These are phyloP conservation scores for Leccinum uliginosum DNA, from an alignment of 768 basidiomycete species.

Conservation along the genomic window DNA sequence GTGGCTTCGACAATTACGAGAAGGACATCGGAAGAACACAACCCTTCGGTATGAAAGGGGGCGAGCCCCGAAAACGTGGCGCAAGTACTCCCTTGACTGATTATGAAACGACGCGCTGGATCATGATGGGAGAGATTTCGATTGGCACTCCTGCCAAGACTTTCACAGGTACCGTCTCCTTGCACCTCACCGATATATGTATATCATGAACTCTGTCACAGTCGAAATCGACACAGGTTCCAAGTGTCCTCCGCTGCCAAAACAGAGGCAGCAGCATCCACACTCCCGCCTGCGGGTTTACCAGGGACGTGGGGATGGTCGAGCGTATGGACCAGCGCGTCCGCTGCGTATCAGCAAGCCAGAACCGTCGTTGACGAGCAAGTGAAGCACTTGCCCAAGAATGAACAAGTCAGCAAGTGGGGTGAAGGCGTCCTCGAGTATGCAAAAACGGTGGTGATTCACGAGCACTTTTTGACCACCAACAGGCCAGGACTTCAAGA, in stretches of 20 bases:
- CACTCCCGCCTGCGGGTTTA: conserved; percentile 6
- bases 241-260: too few species aligned
- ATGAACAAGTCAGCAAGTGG: conserved; percentile 87
- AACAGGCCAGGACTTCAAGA: conserved; percentile 84
- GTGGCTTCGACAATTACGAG: not conserved
- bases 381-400: conserved; percentile 81
- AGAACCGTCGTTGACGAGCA: conserved; percentile 88
- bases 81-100: not conserved
- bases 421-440: conserved; percentile 81
- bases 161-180: not conserved
- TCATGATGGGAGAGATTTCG: not conserved
- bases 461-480: not conserved
- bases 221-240: not conserved
- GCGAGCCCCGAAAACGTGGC: not conserved
- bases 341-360: conserved; percentile 83
- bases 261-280: too few species aligned
- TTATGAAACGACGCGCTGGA: not conserved
- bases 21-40: not conserved
- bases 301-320: conserved; percentile 74
- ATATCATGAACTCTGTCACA: not conserved
- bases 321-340: conserved; percentile 84
- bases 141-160: not conserved
- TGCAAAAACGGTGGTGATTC: conserved; percentile 38
- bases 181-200: not conserved
- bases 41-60: not conserved